Percentiles rank a stretch among this genome's conserved stretches.
Conservation (phyloP, 129 eudicot genomes). For the Escallonia rubra region DNA sequence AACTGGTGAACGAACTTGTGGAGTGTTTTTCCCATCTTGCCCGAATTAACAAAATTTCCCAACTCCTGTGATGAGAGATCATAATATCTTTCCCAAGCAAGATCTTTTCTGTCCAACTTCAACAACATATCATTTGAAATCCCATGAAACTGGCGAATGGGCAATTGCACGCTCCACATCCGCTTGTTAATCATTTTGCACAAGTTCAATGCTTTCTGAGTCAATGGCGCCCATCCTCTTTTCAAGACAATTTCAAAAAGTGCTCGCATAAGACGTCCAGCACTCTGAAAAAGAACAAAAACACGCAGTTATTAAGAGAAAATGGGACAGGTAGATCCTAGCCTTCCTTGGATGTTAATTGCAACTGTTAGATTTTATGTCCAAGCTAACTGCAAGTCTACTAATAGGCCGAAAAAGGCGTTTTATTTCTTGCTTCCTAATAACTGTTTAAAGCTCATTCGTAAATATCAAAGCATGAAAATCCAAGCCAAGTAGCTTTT, state of each 20-base stretch:
- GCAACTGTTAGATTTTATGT: too few species aligned
- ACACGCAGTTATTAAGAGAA: too few species aligned
- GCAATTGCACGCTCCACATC: slow-evolving; percentile 97
- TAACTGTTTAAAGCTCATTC: too few species aligned
- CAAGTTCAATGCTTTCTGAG: slow-evolving; percentile 84
- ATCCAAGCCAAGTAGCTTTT: too few species aligned
- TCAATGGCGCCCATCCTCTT: slow-evolving; percentile 98
- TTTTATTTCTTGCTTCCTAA: too few species aligned
- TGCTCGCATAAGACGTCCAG: slow-evolving; percentile 96
- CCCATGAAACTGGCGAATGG: slow-evolving; percentile 87
- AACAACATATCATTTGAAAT: slow-evolving; percentile 60
- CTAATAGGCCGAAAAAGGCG: too few species aligned
- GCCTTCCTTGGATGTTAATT: too few species aligned
- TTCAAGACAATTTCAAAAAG: slow-evolving; percentile 90
- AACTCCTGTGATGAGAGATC: slow-evolving; percentile 84
- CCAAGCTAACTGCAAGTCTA: too few species aligned
- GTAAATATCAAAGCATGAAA: too few species aligned
- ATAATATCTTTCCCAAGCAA: slow-evolving; percentile 93
- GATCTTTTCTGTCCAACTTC: slow-evolving; percentile 88
- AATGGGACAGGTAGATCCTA: too few species aligned
- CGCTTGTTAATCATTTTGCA: slow-evolving; percentile 90
- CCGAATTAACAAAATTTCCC: slow-evolving; percentile 72
- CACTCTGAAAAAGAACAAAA: slow-evolving; percentile 59
- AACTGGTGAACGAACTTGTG: slow-evolving; percentile 80
- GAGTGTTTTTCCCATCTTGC: slow-evolving; percentile 65